Percentiles rank a stretch among this genome's conserved stretches.
phyloP scores from a whole-genome alignment of 768 basidiomycete genomes.

The Mycena kentingensis region DNA sequence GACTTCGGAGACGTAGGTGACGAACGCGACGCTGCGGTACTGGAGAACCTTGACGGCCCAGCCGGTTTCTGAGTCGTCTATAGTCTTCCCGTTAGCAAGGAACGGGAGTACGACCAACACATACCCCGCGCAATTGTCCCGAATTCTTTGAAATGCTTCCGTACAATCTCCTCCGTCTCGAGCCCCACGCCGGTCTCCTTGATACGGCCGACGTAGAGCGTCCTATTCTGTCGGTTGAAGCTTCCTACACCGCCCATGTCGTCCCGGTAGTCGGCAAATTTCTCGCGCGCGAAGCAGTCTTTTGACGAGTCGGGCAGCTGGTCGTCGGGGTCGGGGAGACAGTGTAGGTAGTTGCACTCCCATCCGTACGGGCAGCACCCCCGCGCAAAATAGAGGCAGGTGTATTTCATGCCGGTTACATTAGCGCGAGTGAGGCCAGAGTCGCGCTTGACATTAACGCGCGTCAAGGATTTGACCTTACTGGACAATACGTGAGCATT shows the following conservation, averaged over 20 bases:
- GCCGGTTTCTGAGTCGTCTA: conserved; percentile 31
- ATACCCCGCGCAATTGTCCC: conserved; percentile 89
- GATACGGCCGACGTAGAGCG: conserved; percentile 92
- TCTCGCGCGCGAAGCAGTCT: conserved; percentile 96
- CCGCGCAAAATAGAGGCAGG: conserved; percentile 92
- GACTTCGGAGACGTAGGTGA: conserved; percentile 87
- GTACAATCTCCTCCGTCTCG: conserved; percentile 91
- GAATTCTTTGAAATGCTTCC: conserved; percentile 94
- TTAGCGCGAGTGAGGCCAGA: conserved; percentile 94
- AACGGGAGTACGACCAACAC: conserved; percentile 32
- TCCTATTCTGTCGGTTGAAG: conserved; percentile 92
- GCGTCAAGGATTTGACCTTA: conserved; percentile 92
- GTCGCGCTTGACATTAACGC: conserved; percentile 87
- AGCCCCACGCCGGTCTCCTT: conserved; percentile 85
- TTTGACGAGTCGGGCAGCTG: conserved; percentile 87
- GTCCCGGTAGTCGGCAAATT: conserved; percentile 95
- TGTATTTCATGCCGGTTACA: conserved; percentile 88
- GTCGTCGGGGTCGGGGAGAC: conserved; percentile 70
- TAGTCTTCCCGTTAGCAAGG: neutral
- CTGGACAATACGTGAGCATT: conserved; percentile 39
- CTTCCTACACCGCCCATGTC: conserved; percentile 99
- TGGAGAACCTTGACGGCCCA: conserved; percentile 82
- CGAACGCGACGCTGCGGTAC: conserved; percentile 95
- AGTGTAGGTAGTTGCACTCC: conserved; percentile 97
- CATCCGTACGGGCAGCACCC: conserved; percentile 98